Conservation (phyloP, 306 rosid species). For the Gastrolobium villosum region DNA sequence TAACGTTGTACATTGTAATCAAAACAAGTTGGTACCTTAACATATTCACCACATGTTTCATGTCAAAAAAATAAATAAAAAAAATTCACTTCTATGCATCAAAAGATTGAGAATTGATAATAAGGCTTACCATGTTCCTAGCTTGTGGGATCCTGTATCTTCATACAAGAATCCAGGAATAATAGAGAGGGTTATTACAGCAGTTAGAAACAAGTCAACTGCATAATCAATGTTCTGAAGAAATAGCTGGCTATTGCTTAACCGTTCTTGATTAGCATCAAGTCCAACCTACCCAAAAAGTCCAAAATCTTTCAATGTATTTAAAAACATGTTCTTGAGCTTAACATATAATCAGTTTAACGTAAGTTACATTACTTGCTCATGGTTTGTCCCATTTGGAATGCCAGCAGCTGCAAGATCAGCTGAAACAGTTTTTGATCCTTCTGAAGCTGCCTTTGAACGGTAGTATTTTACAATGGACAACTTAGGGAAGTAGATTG, state of each 20-base stretch:
- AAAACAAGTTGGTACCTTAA: slow-evolving; percentile 82
- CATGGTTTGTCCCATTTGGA: slow-evolving; percentile 32
- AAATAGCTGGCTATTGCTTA: slow-evolving; percentile 67
- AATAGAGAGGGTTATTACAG: slow-evolving; percentile 77
- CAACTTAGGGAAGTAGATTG: slow-evolving; percentile 65
- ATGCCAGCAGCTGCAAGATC: slow-evolving; percentile 82
- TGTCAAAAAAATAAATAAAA: too few relatives aligned
- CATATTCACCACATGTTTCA: slow-evolving; percentile 16
- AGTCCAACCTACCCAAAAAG: slow-evolving; percentile 53
- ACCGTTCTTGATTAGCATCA: slow-evolving; percentile 53
- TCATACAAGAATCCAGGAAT: slow-evolving; percentile 90
- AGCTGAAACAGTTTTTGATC: slow-evolving; percentile 72
- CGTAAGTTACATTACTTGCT: slow-evolving; percentile 46
- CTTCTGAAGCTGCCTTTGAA: slow-evolving; percentile 34
- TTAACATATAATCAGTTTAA: neutral
- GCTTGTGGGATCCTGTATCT: slow-evolving; percentile 78
- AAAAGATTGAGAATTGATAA: neutral
- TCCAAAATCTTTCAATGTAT: neutral
- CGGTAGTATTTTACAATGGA: slow-evolving; percentile 39
- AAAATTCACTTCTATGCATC: neutral
- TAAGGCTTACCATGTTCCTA: slow-evolving; percentile 76
- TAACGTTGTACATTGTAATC: slow-evolving; percentile 68
- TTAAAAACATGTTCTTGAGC: neutral
- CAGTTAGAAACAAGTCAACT: slow-evolving; percentile 65
- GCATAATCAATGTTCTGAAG: slow-evolving; percentile 67